These are phyloP conservation scores for Bonia amplexicaulis DNA, from an alignment of 176 grass and related monocot genomes.

Conservation along the genomic window DNA sequence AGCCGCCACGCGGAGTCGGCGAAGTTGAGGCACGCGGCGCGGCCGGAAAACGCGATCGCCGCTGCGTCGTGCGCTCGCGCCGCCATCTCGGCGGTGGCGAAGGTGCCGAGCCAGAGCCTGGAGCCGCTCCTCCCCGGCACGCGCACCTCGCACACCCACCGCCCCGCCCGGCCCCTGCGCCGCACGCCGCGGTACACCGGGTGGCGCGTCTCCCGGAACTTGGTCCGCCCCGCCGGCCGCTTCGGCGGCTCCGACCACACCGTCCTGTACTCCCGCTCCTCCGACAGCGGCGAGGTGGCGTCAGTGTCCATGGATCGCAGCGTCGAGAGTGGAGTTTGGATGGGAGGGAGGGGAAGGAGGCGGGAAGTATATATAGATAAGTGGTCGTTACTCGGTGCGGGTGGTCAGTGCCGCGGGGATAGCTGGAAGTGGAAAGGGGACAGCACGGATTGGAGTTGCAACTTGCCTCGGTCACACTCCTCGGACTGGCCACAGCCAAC, in stretches of 20 bases:
- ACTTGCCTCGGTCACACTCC: not conserved
- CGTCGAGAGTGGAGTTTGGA: not conserved
- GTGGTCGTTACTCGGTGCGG: not conserved
- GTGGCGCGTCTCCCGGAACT: constrained; percentile 77
- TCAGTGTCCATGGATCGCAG: constrained; percentile 13
- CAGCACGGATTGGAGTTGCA: not conserved
- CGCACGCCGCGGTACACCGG: constrained; percentile 65
- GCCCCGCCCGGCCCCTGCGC: constrained; percentile 13
- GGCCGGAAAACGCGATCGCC: constrained; percentile 38
- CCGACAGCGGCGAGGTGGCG: not conserved
- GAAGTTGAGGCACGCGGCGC: constrained; percentile 63
- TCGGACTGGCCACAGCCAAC: not conserved
- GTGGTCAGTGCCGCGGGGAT: too few relatives aligned
- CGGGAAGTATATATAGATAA: not conserved
- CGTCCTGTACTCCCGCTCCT: constrained; percentile 12
- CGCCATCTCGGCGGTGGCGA: constrained; percentile 49
- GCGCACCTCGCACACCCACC: constrained; percentile 74
- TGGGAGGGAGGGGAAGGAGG: not conserved
- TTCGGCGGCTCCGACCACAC: constrained; percentile 61
- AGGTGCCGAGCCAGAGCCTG: constrained; percentile 84
- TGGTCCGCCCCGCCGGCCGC: constrained; percentile 60
- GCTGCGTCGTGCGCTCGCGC: constrained; percentile 78
- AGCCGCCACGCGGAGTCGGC: constrained; percentile 49
- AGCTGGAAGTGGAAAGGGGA: not conserved
- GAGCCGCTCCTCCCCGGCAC: not conserved